phyloP scores from a whole-genome alignment of 352 stramenopile species.

The Phytophthora meadii region DNA sequence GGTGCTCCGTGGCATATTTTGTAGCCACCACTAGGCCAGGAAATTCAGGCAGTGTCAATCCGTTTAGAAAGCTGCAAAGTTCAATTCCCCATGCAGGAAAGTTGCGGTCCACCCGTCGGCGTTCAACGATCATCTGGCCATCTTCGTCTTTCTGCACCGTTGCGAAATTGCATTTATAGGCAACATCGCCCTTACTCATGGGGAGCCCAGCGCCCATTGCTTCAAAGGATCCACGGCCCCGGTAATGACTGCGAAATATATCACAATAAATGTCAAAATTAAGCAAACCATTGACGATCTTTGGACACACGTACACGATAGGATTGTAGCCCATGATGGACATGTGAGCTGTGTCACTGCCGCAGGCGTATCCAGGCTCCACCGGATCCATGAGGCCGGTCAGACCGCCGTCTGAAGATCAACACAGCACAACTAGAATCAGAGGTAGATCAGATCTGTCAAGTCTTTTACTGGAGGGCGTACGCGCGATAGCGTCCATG shows the following conservation, averaged over 20 bases:
- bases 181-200: slow-evolving; percentile 88
- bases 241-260: slow-evolving; percentile 66
- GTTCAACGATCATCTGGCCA: slow-evolving; percentile 69
- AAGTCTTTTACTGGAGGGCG: slow-evolving; percentile 8
- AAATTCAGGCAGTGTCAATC: slow-evolving; percentile 63
- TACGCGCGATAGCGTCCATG: slow-evolving; percentile 88
- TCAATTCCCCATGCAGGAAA: slow-evolving; percentile 86
- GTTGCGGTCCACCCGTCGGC: slow-evolving; percentile 84
- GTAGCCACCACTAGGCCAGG: slow-evolving; percentile 72
- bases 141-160: slow-evolving; percentile 74
- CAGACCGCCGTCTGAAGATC: slow-evolving; percentile 61
- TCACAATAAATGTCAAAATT: not conserved
- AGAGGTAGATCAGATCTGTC: not conserved
- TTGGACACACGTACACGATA: slow-evolving; percentile 53
- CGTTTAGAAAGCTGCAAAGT: slow-evolving; percentile 79
- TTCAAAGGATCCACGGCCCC: slow-evolving; percentile 87
- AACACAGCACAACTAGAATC: not conserved
- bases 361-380: slow-evolving; percentile 83
- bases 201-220: slow-evolving; percentile 85
- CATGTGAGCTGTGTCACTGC: slow-evolving; percentile 91
- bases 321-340: slow-evolving; percentile 91
- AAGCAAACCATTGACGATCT: too few species aligned
- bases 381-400: slow-evolving; percentile 88
- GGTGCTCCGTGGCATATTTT: slow-evolving; percentile 90
- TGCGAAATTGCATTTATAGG: slow-evolving; percentile 92